These are phyloP conservation scores for Kwoniella heveanensis DNA, from an alignment of 768 basidiomycete genomes.

Conservation along the genomic window DNA sequence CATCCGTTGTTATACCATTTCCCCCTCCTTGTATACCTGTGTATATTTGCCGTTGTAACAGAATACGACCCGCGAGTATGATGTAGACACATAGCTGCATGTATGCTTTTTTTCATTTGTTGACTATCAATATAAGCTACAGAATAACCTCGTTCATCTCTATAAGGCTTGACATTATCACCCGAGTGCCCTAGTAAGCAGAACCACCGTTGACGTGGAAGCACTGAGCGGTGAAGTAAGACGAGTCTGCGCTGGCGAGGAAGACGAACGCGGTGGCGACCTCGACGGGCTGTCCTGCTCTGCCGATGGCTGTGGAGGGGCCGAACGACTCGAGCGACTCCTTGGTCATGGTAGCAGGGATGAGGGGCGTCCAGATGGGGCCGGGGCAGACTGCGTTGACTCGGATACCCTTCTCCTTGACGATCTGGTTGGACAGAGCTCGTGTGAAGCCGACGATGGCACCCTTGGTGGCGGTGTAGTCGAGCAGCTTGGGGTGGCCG, in stretches of 20 bases:
- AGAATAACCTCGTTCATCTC: neutral
- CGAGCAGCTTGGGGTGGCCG: constrained; percentile 60
- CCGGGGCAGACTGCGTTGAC: constrained; percentile 56
- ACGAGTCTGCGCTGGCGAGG: constrained; percentile 60
- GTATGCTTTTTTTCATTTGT: neutral
- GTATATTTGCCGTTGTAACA: neutral
- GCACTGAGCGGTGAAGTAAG: constrained; percentile 58
- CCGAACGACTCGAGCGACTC: constrained; percentile 54
- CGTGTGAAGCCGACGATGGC: constrained; percentile 62
- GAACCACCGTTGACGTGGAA: constrained; percentile 56
- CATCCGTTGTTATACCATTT: neutral
- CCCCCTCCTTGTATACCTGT: neutral
- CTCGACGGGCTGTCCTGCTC: constrained; percentile 63
- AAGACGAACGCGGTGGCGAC: constrained; percentile 61
- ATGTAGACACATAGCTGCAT: neutral
- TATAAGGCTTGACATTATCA: too few relatives aligned
- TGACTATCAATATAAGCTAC: constrained; percentile 1
- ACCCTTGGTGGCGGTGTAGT: constrained; percentile 65
- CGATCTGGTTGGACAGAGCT: constrained; percentile 62
- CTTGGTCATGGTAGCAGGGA: constrained; percentile 55
- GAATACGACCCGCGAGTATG: neutral
- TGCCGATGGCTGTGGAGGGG: constrained; percentile 58
- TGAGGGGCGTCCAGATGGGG: constrained; percentile 61
- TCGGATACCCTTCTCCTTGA: constrained; percentile 61
- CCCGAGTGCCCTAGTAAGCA: constrained; percentile 33